Percentiles rank a stretch among this genome's conserved stretches.
Evolutionary conservation across 495 filamentous ascomycete genomes (phyloP).

Genomic region (Annulohypoxylon maeteangense): DNA sequence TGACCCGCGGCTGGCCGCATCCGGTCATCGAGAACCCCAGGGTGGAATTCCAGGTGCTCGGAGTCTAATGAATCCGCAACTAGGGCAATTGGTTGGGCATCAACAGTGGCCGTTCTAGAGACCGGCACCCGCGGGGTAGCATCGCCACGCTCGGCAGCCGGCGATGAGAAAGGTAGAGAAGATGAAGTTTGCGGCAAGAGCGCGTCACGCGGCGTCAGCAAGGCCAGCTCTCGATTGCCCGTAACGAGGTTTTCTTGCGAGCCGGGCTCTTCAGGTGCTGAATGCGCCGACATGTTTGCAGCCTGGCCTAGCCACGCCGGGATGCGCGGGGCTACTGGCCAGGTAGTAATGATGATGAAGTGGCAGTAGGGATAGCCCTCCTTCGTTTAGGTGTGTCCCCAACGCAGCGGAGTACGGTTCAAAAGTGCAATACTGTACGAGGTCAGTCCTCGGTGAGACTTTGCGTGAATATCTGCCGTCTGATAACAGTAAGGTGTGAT

Average conservation of each 20-base stretch:
- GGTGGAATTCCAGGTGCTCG: conserved; percentile 29
- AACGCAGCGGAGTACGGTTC: not conserved
- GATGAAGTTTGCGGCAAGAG: conserved; percentile 29
- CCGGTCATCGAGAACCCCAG: conserved; percentile 17
- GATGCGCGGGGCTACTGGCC: conserved; percentile 12
- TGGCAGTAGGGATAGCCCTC: conserved; percentile 33
- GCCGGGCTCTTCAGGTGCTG: conserved; percentile 12
- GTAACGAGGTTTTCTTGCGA: conserved; percentile 30
- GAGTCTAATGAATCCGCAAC: conserved; percentile 34
- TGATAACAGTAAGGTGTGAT: conserved; percentile 38
- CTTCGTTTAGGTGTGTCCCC: conserved; percentile 17
- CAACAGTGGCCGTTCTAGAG: conserved; percentile 47
- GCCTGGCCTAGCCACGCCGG: conserved; percentile 17
- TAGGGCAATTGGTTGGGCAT: conserved; percentile 47
- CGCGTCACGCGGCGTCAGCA: conserved; percentile 37
- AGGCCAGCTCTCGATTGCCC: conserved; percentile 42
- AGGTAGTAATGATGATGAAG: conserved; percentile 36
- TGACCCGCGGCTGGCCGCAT: conserved; percentile 36
- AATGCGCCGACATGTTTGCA: conserved; percentile 33
- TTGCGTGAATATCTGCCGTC: conserved; percentile 34
- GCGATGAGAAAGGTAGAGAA: conserved; percentile 34
- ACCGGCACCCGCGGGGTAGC: conserved; percentile 43
- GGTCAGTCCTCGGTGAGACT: conserved; percentile 39
- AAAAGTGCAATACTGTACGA: conserved; percentile 24
- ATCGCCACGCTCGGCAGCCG: conserved; percentile 44